Evolutionary conservation across 345 rosid genomes (phyloP).

Genomic region (Anastatica hierochuntica): DNA sequence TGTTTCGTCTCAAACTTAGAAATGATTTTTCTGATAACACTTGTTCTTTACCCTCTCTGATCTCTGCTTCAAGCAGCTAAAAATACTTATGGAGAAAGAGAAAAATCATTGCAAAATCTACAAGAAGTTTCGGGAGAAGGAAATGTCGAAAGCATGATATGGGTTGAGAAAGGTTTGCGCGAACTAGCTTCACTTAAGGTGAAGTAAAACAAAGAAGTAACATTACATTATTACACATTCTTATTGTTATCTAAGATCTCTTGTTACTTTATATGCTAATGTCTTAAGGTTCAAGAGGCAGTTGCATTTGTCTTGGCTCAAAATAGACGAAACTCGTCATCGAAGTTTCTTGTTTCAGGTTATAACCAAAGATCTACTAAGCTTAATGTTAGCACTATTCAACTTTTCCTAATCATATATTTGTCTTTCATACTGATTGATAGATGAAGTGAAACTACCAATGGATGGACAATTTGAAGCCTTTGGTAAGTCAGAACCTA

Average conservation of each 20-base stretch:
- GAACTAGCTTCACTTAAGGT: constrained; percentile 84
- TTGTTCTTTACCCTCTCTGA: constrained; percentile 7
- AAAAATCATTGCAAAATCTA: constrained; percentile 28
- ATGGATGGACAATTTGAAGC: constrained; percentile 61
- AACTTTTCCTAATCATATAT: constrained; percentile 7
- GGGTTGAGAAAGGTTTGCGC: constrained; percentile 78
- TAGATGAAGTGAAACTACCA: constrained; percentile 59
- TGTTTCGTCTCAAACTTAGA: background rate
- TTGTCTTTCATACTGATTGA: background rate
- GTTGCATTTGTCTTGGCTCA: constrained; percentile 71
- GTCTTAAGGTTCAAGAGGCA: constrained; percentile 47
- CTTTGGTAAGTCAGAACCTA: constrained; percentile 51
- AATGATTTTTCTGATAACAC: background rate
- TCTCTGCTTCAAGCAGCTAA: constrained; percentile 33
- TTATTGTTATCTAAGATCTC: too few relatives aligned
- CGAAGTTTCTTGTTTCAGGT: constrained; percentile 40
- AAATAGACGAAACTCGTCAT: constrained; percentile 32
- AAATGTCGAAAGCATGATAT: constrained; percentile 67
- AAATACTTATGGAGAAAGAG: constrained; percentile 36
- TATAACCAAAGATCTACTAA: constrained; percentile 7
- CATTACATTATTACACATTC: too few relatives aligned
- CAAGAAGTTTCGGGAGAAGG: constrained; percentile 51
- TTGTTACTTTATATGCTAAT: constrained; percentile 5
- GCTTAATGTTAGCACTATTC: background rate
- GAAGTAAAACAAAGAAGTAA: constrained; percentile 6